Percentiles rank a stretch among this genome's conserved stretches.
These are phyloP conservation scores for Metschnikowia noctiluminum DNA, from an alignment of 805 yeast species.

Conservation along the genomic window DNA sequence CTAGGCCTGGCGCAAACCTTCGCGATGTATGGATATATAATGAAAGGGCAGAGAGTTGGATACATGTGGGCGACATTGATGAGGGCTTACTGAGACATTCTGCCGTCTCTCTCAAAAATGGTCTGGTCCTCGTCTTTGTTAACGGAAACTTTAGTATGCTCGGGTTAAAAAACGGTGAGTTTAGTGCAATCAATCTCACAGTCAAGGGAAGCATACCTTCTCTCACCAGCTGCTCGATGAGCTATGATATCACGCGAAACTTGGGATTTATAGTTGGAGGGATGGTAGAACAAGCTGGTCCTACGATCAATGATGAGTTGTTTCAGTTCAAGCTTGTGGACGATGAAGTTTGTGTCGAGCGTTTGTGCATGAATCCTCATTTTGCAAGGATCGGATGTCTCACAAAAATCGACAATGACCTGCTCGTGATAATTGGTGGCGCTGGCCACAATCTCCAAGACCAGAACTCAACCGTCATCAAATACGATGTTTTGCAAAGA, in stretches of 20 bases:
- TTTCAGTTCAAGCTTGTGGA: constrained; percentile 30
- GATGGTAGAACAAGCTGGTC: constrained; percentile 23
- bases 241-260: constrained; percentile 21
- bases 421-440: constrained; percentile 55
- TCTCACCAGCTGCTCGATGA: constrained; percentile 36
- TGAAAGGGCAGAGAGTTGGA: constrained; percentile 36
- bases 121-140: constrained; percentile 10
- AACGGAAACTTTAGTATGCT: constrained; percentile 9
- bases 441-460: constrained; percentile 42
- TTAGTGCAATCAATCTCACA: neutral
- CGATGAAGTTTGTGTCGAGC: constrained; percentile 8
- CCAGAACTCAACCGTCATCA: constrained; percentile 27
- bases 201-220: constrained; percentile 16
- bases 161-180: neutral
- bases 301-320: constrained; percentile 30
- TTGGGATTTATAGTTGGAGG: constrained; percentile 53
- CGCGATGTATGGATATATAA: constrained; percentile 27
- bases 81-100: constrained; percentile 14
- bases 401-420: constrained; percentile 24
- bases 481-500: constrained; percentile 21
- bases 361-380: constrained; percentile 23
- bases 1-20: constrained; percentile 50
- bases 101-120: constrained; percentile 4
- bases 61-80: constrained; percentile 26
- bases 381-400: constrained; percentile 52